These are phyloP conservation scores for Diplosphaera chodatii DNA, from an alignment of 139 green algal species.

Conservation along the genomic window DNA sequence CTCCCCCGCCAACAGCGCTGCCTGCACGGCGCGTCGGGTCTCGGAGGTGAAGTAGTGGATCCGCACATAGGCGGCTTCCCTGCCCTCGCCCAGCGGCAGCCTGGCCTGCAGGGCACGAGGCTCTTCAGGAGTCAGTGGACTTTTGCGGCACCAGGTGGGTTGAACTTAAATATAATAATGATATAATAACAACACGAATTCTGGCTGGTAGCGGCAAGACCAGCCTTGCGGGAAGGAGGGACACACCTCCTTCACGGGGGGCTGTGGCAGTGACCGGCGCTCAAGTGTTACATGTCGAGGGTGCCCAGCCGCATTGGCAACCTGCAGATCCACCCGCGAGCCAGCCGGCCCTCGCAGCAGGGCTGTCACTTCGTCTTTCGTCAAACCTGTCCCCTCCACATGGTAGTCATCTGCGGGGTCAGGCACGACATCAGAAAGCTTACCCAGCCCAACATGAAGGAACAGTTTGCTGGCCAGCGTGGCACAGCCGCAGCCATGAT, in stretches of 20 bases:
- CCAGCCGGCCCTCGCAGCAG: conserved; percentile 39
- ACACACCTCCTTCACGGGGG: conserved; percentile 27
- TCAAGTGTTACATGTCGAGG: conserved; percentile 17
- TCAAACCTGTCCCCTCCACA: conserved; percentile 8
- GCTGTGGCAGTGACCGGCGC: conserved; percentile 26
- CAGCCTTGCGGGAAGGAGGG: no score
- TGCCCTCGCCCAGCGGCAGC: neutral
- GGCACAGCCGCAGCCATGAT: no score
- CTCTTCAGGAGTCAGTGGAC: no score
- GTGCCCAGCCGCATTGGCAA: conserved; percentile 8
- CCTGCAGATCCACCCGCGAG: conserved; percentile 24
- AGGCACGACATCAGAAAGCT: no score
- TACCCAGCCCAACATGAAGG: no score
- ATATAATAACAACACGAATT: no score
- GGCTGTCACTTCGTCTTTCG: conserved; percentile 17
- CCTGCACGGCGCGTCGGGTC: conserved; percentile 20
- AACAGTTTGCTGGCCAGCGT: no score
- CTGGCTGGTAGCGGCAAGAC: no score
- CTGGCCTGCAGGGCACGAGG: neutral
- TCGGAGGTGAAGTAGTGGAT: conserved; percentile 47
- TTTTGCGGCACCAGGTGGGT: no score
- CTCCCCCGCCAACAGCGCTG: conserved; percentile 23
- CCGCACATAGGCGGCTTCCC: conserved; percentile 36
- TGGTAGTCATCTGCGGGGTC: neutral
- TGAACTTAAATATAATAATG: no score